Conservation (phyloP, 2,329 filamentous ascomycete species). For the Pseudogymnoascus sp. region DNA sequence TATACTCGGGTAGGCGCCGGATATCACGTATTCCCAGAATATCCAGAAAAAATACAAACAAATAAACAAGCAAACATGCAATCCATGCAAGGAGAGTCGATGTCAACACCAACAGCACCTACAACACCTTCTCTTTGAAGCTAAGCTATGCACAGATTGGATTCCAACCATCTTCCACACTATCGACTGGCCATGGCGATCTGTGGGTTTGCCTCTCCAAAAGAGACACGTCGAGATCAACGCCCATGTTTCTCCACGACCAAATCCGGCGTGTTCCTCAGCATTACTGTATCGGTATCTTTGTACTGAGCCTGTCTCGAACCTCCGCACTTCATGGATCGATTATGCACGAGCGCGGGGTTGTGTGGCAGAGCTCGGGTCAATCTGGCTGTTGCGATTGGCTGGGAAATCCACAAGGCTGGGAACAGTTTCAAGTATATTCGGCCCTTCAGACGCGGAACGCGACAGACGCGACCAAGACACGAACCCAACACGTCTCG, state of each 20-base stretch:
- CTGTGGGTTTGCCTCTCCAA: conserved; percentile 6
- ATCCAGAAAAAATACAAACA: conserved; percentile 5
- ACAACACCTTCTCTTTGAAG: neutral
- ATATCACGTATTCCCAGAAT: neutral
- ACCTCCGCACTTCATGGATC: conserved; percentile 6
- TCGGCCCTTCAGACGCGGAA: conserved; percentile 8
- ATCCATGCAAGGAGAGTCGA: neutral
- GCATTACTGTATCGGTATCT: conserved; percentile 4
- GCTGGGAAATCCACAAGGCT: neutral
- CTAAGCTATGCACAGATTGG: neutral
- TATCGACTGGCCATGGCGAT: conserved; percentile 3
- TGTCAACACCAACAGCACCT: neutral
- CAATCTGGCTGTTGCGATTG: conserved; percentile 3
- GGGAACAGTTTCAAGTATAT: conserved; percentile 7
- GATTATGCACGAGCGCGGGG: conserved; percentile 1
- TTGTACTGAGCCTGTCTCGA: neutral
- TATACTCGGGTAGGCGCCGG: neutral
- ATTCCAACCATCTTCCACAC: neutral
- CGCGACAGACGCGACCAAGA: conserved; percentile 8
- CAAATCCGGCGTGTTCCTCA: conserved; percentile 8
- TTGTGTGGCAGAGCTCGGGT: conserved; percentile 1
- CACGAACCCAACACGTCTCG: conserved; percentile 6
- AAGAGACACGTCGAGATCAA: conserved; percentile 6
- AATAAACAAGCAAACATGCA: neutral
- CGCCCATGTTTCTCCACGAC: conserved; percentile 7